phyloP scores from a whole-genome alignment of 257 asterid species.

The Plantago ovata region DNA sequence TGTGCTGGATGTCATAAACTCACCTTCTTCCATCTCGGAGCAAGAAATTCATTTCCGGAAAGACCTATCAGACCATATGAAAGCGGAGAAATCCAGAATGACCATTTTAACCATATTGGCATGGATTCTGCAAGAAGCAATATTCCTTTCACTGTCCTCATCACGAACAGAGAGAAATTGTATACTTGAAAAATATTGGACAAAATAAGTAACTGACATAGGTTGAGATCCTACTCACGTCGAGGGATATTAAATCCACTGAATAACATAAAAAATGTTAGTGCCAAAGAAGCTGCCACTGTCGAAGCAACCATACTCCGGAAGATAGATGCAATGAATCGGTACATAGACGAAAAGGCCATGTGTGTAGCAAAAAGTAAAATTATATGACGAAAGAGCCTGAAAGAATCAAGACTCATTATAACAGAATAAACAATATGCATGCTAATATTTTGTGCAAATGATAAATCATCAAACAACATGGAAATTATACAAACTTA shows the following conservation, averaged over 20 bases:
- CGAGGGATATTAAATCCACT: conserved; percentile 52
- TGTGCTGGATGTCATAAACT: not conserved
- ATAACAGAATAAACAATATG: not conserved
- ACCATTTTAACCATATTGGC: conserved; percentile 63
- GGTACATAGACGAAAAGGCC: conserved; percentile 42
- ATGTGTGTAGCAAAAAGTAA: conserved; percentile 42
- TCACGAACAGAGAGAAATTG: not conserved
- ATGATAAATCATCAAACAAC: not conserved
- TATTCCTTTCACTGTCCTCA: not conserved
- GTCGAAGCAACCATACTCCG: conserved; percentile 37
- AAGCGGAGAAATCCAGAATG: conserved; percentile 59
- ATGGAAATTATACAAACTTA: not conserved
- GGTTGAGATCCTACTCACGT: conserved; percentile 26
- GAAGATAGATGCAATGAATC: conserved; percentile 44
- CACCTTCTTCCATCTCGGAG: conserved; percentile 63
- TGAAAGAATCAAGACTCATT: conserved; percentile 13
- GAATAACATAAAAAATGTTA: conserved; percentile 33
- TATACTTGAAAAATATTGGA: not conserved
- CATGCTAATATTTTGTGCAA: too few species aligned
- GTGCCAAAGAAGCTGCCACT: conserved; percentile 35
- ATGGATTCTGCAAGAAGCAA: conserved; percentile 42
- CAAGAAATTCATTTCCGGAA: conserved; percentile 44
- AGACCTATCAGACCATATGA: conserved; percentile 58
- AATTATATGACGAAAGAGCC: conserved; percentile 52
- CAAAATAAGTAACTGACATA: not conserved